Evolutionary conservation across 2,329 filamentous ascomycete species (phyloP), one percentile per base, ranked within the genome.

Genomic region (Diaporthe destruens): DNA sequence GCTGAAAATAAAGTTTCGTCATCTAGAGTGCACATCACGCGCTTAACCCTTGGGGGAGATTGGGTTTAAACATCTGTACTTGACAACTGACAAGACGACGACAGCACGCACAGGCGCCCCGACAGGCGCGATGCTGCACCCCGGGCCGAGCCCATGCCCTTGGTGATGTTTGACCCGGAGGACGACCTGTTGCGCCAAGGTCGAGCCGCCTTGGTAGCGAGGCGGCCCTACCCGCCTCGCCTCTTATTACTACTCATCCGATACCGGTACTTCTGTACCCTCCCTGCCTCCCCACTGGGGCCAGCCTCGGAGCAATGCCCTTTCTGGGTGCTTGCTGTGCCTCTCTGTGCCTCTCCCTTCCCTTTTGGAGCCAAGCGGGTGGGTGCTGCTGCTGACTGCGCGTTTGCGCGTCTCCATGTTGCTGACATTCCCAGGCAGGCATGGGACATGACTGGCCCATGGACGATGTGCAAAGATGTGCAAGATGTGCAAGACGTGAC

Each of bases 361-460:
- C n/a, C n/a, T n/a, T n/a, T n/a, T 65, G 42, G 29, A 36, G 25
- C 34, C 18, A 32, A 23, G 18, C 34, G 59, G 59, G 39, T 36
- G n/a, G n/a, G n/a, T n/a, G n/a, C n/a, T n/a, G 12, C 20, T 51
- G 29, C 29, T 9, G 44, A 65, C 51, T 51, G 47, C 59, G n/a
- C n/a, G n/a, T n/a, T n/a, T n/a, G n/a, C n/a, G 39, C 39, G 39
- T 42, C 39, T 14, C 39, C 39, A 42, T 42, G 39, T 65, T 51
- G 32, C 42, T 49, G n/a, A n/a, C n/a, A n/a, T n/a, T n/a, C n/a
- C n/a, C n/a, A 5, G 23, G 42, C 42, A 49, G 25, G 59, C 42
- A 16, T 63, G 59, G 42, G 59, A 65, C 49, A 65, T 65, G 59
- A 65, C 11, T 14, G 18, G 29, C 25, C 42, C 59, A 65, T 65